phyloP scores from a whole-genome alignment of 345 rosid species.

The Euclidium syriacum region DNA sequence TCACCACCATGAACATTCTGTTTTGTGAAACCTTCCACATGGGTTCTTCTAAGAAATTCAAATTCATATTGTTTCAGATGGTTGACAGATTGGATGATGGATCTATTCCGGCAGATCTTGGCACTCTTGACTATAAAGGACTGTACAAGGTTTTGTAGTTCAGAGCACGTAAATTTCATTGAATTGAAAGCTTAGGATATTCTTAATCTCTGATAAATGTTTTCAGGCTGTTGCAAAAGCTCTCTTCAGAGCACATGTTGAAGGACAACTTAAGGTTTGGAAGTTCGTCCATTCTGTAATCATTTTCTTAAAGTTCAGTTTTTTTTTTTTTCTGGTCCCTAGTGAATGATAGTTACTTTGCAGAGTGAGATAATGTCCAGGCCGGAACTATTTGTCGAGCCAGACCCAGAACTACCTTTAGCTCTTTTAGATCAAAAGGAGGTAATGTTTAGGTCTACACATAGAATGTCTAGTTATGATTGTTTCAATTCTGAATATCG shows the following conservation, averaged over 20 bases:
- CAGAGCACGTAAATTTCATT: conserved; percentile 3
- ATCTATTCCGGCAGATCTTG: conserved; percentile 60
- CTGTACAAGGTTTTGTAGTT: conserved; percentile 67
- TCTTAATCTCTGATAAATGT: conserved; percentile 16
- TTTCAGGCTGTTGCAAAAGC: conserved; percentile 95
- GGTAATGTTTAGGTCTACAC: conserved; percentile 38
- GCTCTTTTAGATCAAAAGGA: conserved; percentile 93
- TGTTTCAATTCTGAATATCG: conserved; percentile 9
- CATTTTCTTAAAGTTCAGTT: background rate
- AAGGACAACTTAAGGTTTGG: conserved; percentile 91
- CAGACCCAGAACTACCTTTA: conserved; percentile 91
- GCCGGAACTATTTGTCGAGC: conserved; percentile 93
- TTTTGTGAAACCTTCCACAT: background rate
- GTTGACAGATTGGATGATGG: conserved; percentile 92
- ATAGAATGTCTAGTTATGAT: background rate
- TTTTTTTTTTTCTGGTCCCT: conserved; percentile 4
- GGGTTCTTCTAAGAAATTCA: background rate
- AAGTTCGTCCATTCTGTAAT: background rate
- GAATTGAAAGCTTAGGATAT: conserved; percentile 1
- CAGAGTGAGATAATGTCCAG: conserved; percentile 97
- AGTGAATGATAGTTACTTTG: conserved; percentile 18
- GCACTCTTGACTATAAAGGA: conserved; percentile 78
- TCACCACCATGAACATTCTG: background rate
- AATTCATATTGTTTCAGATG: conserved; percentile 49
- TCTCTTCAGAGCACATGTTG: conserved; percentile 92